Base-by-base conservation (phyloP, 192 early-diverging fungal genomes). In the Jimgerdemannia flammicorona region DNA sequence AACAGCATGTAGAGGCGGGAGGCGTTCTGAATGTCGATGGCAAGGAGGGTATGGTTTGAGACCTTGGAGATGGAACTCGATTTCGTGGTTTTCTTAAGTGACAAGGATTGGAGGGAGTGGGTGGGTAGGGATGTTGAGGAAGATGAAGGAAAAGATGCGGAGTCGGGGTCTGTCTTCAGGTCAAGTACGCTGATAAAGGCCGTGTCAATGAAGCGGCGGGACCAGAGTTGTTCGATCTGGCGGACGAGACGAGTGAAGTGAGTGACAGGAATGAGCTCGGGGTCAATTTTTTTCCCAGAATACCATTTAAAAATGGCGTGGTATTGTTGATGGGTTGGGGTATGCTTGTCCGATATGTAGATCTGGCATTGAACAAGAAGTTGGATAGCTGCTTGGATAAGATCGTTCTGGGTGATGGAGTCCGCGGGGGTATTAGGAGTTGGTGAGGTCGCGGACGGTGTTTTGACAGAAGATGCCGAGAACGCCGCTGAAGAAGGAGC, bases 1-100 rank as follows among this genome's bases (percentile, higher is more conserved):
- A 87, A 71, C 2, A 72, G 75, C 19, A 70, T 68, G 70, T 87
- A 86, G 40, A 89, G 72, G 64, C 71, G 42, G 70, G 82, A 89
- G 2, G 81, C 77, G 11, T 71, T 69, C 43, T 89, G 83, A 11
- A 79, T 72, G n/a, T 88, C 83, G 29, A 88, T 81, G 0, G 87
- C 78, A 39, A 86, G 71, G 20, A 83, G 43, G 0, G 80, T 73
- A 2, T 59, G 14, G 14, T 14, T 59, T 14, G 49, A 6, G 14
- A 14, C 2, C 14, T 59, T 59, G 49, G 6, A 10, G 14, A 14
- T 59, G 49, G 49, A 6, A 0, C 14, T 59, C 6, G 49, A 59
- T 14, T 59, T 59, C 8, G 49, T 59, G 49, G 6, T 6, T 14
- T 59, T 59, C 49, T 59, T 59, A 14, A 59, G 49, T 14, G 49